These are phyloP conservation scores for Chytriomyces confervae DNA, from an alignment of 192 early-diverging fungal genomes.

Conservation along the genomic window DNA sequence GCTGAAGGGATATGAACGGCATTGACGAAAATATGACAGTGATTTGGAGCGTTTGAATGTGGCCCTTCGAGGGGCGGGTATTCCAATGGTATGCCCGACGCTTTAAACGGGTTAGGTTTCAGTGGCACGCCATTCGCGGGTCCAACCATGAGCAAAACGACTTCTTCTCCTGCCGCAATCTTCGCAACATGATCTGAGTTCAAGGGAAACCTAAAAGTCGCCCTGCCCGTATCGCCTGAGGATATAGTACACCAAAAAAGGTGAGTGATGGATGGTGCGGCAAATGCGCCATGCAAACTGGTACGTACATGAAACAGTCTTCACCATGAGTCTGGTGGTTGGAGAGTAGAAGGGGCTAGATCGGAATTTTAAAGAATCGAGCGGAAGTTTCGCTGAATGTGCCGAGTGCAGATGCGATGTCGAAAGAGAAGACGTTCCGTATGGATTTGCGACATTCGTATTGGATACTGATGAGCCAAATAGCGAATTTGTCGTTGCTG, in stretches of 20 bases:
- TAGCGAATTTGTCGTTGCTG: background rate
- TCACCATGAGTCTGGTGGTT: background rate
- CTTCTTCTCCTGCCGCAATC: background rate
- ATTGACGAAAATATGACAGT: constrained; percentile 28
- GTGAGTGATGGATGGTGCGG: background rate
- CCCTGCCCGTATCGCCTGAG: constrained; percentile 19
- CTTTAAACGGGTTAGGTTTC: constrained; percentile 18
- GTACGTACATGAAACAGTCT: constrained; percentile 7
- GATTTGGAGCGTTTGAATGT: constrained; percentile 33
- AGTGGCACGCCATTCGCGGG: constrained; percentile 2
- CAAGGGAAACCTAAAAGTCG: background rate
- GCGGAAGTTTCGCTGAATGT: background rate
- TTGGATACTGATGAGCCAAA: no score
- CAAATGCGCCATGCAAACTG: background rate
- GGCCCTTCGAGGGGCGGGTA: constrained; percentile 26
- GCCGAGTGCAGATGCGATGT: no score
- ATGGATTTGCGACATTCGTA: background rate
- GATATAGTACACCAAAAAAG: background rate
- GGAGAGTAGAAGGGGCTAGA: constrained; percentile 7
- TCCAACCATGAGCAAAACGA: constrained; percentile 27
- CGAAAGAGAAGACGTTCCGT: background rate
- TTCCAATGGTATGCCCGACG: constrained; percentile 29
- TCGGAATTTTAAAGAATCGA: constrained; percentile 15
- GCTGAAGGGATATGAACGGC: background rate
- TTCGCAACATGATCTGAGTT: background rate